Evolutionary conservation across 2,329 filamentous ascomycete species (phyloP), one percentile per base, ranked within the genome.

Genomic region (Lecanosticta acicola): DNA sequence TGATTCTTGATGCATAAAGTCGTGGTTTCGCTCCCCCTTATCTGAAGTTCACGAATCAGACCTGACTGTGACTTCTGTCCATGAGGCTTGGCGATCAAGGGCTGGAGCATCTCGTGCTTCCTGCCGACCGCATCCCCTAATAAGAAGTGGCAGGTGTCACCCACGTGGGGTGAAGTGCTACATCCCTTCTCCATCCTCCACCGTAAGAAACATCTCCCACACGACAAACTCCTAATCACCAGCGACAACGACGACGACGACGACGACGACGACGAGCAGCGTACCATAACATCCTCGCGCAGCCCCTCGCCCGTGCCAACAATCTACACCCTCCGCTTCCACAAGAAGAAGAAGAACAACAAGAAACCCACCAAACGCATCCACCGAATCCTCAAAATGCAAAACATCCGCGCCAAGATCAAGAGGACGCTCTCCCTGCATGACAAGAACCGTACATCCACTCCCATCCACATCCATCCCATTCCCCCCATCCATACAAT

Each of bases 381-480:
- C 32, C 8, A 10, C 17, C 14, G 4, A 17, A 37, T 36, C 32
- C 19, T 29, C 33, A 45, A 32, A 51, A 66, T 66, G 59, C 55
- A 61, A 52, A 59, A 57, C 56, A 62, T 67, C 50, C 50, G 64
- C 19, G 58, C 63, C 38, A 66, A 64, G 57, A 58, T 67, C 50
- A 63, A 60, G 58, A 54, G 65, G 39, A 65, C 63, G 57, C 53
- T 67, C 39, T 66, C 64, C 19, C 55, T 66, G 41, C 56, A 62
- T 51, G 64, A 67, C 55, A 63, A 66, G 58, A 61, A 66, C 46
- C 53, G 63, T 66, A 58, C 37, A 53, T 20, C 7, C 16, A 18
- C 14, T 32, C 32, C 5, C 7, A 13, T 13, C 32, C 16, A 20
- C 39, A 19, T 34, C 32, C 34, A 43, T 29, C 16, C 14, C 16